These are phyloP conservation scores for Neonectria faginata DNA, from an alignment of 2,329 filamentous ascomycete species.

Conservation along the genomic window DNA sequence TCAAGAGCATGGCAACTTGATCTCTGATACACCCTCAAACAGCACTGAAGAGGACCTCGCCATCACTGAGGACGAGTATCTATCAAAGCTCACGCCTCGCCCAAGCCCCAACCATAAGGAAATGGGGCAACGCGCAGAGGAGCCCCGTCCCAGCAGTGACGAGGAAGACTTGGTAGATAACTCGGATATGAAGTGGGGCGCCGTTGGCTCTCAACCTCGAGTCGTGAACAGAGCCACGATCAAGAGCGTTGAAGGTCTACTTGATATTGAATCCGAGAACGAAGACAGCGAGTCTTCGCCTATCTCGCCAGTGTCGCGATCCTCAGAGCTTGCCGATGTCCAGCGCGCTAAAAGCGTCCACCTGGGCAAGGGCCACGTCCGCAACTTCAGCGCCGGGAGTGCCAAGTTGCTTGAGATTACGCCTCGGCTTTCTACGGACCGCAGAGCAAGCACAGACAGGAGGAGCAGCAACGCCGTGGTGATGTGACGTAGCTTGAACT, in stretches of 20 bases:
- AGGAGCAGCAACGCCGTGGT: conserved; percentile 40
- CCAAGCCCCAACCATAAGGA: conserved; percentile 43
- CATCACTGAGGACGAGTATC: conserved; percentile 76
- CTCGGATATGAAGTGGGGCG: conserved; percentile 64
- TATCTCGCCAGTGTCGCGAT: conserved; percentile 40
- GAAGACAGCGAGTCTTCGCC: conserved; percentile 48
- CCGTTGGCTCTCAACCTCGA: conserved; percentile 59
- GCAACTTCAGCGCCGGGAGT: conserved; percentile 82
- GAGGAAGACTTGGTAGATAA: conserved; percentile 62
- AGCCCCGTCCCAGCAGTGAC: conserved; percentile 68
- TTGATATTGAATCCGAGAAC: conserved; percentile 57
- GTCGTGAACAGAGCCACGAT: conserved; percentile 70
- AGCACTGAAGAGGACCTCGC: conserved; percentile 74
- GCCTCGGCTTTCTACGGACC: conserved; percentile 65
- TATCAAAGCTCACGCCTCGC: conserved; percentile 61
- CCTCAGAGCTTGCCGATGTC: conserved; percentile 54
- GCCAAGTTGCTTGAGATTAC: conserved; percentile 78
- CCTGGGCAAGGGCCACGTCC: conserved; percentile 72
- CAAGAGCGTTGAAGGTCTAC: conserved; percentile 64
- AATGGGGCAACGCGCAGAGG: conserved; percentile 59
- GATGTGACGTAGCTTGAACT: conserved; percentile 34
- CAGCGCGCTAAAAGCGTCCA: conserved; percentile 79
- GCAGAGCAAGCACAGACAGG: conserved; percentile 53
- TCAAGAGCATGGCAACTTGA: conserved; percentile 44
- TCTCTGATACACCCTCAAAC: conserved; percentile 56